Percentiles rank a stretch among this genome's conserved stretches.
Evolutionary conservation across 192 early-diverging fungal species (phyloP).

Genomic region (Coemansia sp.): DNA sequence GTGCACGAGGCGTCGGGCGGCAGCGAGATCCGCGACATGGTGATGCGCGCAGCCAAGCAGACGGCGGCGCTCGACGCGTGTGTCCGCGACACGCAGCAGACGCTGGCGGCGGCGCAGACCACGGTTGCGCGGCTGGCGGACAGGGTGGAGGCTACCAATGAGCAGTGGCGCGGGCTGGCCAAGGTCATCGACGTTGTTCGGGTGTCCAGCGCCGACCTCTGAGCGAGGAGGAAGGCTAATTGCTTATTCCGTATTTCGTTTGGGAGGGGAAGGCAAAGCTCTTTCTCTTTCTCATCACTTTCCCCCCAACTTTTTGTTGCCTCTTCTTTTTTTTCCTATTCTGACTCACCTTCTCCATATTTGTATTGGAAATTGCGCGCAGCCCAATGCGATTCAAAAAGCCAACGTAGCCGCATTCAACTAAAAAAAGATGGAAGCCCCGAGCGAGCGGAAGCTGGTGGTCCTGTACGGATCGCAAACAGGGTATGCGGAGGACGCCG

Average conservation of each 20-base stretch:
- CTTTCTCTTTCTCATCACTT: not conserved
- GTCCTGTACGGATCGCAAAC: constrained; percentile 93
- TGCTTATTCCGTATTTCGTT: not conserved
- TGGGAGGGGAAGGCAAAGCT: not conserved
- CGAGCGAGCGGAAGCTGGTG: constrained; percentile 49
- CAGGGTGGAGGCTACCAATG: constrained; percentile 28
- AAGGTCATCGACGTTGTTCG: constrained; percentile 48
- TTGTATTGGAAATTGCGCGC: too few relatives aligned
- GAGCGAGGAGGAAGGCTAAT: not conserved
- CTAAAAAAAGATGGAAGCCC: not conserved
- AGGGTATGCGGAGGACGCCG: constrained; percentile 88
- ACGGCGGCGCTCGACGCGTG: constrained; percentile 34
- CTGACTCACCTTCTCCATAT: too few relatives aligned
- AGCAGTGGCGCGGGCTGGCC: constrained; percentile 34
- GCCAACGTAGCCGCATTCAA: too few relatives aligned
- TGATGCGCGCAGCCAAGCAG: constrained; percentile 33
- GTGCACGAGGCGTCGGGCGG: constrained; percentile 48
- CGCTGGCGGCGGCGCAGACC: constrained; percentile 22
- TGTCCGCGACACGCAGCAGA: constrained; percentile 45
- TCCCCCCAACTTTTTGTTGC: too few relatives aligned
- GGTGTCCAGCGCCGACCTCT: constrained; percentile 35
- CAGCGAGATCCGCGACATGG: constrained; percentile 40
- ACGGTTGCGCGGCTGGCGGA: constrained; percentile 15
- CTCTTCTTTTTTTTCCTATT: too few relatives aligned
- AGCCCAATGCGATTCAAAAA: too few relatives aligned